Percentiles rank a stretch among this genome's conserved stretches.
Evolutionary conservation across 441 rosid species (phyloP).

Genomic region (Adansonia grandidieri): DNA sequence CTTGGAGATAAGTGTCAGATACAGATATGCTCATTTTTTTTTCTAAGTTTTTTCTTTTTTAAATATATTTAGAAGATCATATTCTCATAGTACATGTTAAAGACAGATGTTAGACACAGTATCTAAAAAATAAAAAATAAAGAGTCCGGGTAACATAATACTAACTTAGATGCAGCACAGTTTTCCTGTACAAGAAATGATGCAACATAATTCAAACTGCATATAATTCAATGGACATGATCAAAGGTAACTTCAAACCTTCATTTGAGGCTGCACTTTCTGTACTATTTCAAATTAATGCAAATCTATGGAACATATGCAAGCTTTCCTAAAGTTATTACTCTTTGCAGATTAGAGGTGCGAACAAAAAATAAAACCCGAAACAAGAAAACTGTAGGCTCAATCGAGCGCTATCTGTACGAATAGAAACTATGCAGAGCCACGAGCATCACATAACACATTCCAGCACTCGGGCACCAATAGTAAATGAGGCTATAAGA

Average conservation of each 20-base stretch:
- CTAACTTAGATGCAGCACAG: background rate
- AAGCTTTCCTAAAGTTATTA: too few species aligned
- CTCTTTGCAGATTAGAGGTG: too few species aligned
- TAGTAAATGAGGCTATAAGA: background rate
- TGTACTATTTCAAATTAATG: too few species aligned
- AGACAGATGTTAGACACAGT: too few species aligned
- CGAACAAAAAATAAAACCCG: too few species aligned
- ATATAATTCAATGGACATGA: background rate
- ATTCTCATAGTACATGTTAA: too few species aligned
- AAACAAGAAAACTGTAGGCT: background rate
- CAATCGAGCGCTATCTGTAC: background rate
- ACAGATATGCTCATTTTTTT: too few species aligned
- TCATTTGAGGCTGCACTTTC: background rate
- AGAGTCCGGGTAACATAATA: background rate
- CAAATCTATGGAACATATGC: too few species aligned
- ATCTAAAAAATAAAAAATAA: too few species aligned
- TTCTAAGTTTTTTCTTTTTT: too few species aligned
- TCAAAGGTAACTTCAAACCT: background rate
- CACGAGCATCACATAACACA: background rate
- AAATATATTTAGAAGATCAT: too few species aligned
- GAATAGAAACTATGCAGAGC: background rate
- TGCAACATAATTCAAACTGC: background rate
- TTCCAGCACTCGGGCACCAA: background rate
- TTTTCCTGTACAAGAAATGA: background rate
- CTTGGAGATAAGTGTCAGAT: background rate